Evolutionary conservation across 768 basidiomycete genomes (phyloP).

Genomic region (Hortiboletus campestris): DNA sequence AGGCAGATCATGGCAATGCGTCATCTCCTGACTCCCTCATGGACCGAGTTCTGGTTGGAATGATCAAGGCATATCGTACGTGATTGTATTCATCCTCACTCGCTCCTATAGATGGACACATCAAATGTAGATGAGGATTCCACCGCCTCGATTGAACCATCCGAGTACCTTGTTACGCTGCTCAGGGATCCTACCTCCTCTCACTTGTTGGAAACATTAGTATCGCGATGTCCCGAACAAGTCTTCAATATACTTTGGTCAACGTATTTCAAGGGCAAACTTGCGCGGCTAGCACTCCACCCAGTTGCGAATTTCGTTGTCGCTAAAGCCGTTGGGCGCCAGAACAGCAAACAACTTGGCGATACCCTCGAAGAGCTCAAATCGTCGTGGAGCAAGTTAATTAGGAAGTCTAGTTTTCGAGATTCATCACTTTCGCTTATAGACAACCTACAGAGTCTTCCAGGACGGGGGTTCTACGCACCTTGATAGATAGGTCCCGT

Average conservation of each 20-base stretch:
- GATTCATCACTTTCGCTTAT: slow-evolving; percentile 2
- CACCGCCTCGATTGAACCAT: slow-evolving; percentile 43
- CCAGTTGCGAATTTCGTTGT: slow-evolving; percentile 95
- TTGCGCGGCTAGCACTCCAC: slow-evolving; percentile 73
- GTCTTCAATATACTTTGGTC: slow-evolving; percentile 73
- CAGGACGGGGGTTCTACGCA: slow-evolving; percentile 75
- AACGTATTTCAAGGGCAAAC: slow-evolving; percentile 72
- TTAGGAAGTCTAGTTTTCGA: slow-evolving; percentile 51
- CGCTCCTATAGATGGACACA: background rate
- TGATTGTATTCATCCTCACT: slow-evolving; percentile 8
- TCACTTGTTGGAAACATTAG: slow-evolving; percentile 82
- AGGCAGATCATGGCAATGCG: slow-evolving; percentile 62
- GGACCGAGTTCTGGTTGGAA: slow-evolving; percentile 76
- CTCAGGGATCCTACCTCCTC: slow-evolving; percentile 87
- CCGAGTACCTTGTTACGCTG: slow-evolving; percentile 79
- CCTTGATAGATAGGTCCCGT: slow-evolving; percentile 67
- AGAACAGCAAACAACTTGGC: slow-evolving; percentile 53
- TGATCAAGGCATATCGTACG: slow-evolving; percentile 66
- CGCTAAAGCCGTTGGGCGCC: slow-evolving; percentile 69
- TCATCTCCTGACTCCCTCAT: slow-evolving; percentile 69
- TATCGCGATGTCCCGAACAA: slow-evolving; percentile 55
- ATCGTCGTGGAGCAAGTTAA: slow-evolving; percentile 56
- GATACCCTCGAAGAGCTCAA: slow-evolving; percentile 60
- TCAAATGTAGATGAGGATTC: slow-evolving; percentile 39
- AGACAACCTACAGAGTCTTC: slow-evolving; percentile 47